These are phyloP conservation scores for Micromonas pusilla DNA, from an alignment of 139 green algal species.

Conservation along the genomic window DNA sequence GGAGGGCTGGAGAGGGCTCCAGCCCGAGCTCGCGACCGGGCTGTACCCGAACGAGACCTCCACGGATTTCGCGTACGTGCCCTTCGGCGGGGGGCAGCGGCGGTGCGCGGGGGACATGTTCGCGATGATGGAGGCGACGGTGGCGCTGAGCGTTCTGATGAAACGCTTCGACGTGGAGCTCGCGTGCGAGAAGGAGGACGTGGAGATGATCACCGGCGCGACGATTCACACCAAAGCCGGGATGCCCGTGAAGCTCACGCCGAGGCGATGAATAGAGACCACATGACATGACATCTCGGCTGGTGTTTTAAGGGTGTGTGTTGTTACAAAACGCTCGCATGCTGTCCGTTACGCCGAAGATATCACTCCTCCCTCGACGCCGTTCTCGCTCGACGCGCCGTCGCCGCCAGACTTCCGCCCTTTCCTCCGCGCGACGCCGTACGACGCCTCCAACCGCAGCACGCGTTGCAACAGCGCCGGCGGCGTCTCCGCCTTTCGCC, in stretches of 20 bases:
- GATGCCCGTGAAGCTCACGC: constrained; percentile 42
- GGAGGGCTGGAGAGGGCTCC: constrained; percentile 61
- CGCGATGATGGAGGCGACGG: constrained; percentile 82
- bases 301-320: neutral
- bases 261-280: neutral
- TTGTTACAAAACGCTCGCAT: neutral
- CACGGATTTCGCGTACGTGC: constrained; percentile 94
- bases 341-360: neutral
- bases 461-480: constrained; percentile 36
- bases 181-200: constrained; percentile 38
- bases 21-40: constrained; percentile 51
- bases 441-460: constrained; percentile 18
- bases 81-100: constrained; percentile 86
- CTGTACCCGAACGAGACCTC: constrained; percentile 94
- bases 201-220: constrained; percentile 84
- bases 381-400: neutral
- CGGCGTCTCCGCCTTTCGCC: constrained; percentile 34
- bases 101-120: constrained; percentile 99
- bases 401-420: neutral
- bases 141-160: constrained; percentile 74
- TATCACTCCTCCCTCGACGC: neutral
- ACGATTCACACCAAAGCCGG: constrained; percentile 96
- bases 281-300: neutral
- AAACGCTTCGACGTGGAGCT: constrained; percentile 72
- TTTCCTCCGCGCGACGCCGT: constrained; percentile 5